phyloP scores from a whole-genome alignment of 257 asterid genomes.

The Solanum virginianum region DNA sequence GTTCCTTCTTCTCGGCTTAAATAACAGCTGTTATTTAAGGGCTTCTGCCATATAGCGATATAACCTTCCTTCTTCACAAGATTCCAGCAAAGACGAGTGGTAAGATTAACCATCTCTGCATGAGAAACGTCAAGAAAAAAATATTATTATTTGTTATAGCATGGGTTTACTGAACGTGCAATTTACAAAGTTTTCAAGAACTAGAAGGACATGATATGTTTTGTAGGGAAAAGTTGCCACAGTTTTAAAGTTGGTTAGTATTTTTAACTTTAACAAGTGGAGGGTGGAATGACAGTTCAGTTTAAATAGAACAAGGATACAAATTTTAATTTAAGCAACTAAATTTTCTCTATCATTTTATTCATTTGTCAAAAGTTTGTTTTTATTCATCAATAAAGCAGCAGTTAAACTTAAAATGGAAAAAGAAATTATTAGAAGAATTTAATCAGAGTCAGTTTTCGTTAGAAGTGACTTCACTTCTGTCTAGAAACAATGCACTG shows the following conservation, averaged over 20 bases:
- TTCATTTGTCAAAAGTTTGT: neutral
- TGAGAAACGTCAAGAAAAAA: neutral
- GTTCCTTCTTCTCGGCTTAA: constrained; percentile 67
- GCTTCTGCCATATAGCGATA: constrained; percentile 94
- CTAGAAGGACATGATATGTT: neutral
- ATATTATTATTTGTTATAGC: neutral
- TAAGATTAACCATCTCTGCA: constrained; percentile 79
- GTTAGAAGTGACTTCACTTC: neutral
- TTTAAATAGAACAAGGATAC: neutral
- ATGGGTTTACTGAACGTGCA: neutral
- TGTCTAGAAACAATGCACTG: neutral
- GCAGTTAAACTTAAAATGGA: neutral
- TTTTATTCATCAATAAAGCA: neutral
- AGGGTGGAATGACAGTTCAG: neutral
- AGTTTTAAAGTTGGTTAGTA: neutral
- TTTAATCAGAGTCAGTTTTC: neutral
- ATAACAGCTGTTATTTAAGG: constrained; percentile 76
- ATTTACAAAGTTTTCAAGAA: neutral
- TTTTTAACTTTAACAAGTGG: neutral
- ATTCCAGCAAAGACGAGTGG: constrained; percentile 77
- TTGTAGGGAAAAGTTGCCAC: neutral
- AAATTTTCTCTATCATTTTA: neutral
- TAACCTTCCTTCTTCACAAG: constrained; percentile 92
- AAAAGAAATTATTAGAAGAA: neutral
- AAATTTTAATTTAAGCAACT: neutral